A percentile compares a stretch with the other conserved stretches of the same genome.
Evolutionary conservation across 2,329 filamentous ascomycete species (phyloP).

Genomic region (Huntiella bhutanensis): DNA sequence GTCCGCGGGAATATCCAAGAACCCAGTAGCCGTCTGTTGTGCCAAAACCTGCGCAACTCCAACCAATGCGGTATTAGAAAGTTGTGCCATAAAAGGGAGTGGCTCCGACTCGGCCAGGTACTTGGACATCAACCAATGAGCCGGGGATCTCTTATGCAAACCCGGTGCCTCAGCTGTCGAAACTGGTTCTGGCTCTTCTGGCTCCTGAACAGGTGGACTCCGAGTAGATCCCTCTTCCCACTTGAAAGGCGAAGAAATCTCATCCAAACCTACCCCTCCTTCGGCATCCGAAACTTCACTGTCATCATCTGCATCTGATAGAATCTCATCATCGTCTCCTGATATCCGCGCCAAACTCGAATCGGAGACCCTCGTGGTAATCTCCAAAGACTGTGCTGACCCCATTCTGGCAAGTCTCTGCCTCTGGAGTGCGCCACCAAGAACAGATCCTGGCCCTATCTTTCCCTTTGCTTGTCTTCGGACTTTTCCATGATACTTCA

Average conservation of each 20-base stretch:
- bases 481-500: conserved; percentile 28
- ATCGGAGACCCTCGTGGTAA: too few species aligned
- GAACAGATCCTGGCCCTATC: too few species aligned
- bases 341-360: too few species aligned
- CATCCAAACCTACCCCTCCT: conserved; percentile 29
- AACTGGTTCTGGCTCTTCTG: conserved; percentile 28
- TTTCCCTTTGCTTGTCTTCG: conserved; percentile 11
- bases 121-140: conserved; percentile 31
- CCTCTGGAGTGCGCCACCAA: too few species aligned
- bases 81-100: conserved; percentile 23
- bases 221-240: conserved; percentile 37
- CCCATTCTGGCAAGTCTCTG: too few species aligned
- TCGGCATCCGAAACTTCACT: conserved; percentile 39
- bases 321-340: conserved; percentile 12
- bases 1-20: conserved; percentile 19
- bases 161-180: conserved; percentile 30
- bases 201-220: conserved; percentile 30
- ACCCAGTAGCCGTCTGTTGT: conserved; percentile 44
- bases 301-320: conserved; percentile 28
- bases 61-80: conserved; percentile 41
- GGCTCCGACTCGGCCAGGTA: conserved; percentile 44
- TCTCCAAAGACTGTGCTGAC: too few species aligned
- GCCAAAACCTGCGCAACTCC: conserved; percentile 52
- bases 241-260: conserved; percentile 28
- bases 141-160: conserved; percentile 27